Base-by-base conservation (phyloP, 202 grass and related monocot genomes). In the Setaria viridis region DNA sequence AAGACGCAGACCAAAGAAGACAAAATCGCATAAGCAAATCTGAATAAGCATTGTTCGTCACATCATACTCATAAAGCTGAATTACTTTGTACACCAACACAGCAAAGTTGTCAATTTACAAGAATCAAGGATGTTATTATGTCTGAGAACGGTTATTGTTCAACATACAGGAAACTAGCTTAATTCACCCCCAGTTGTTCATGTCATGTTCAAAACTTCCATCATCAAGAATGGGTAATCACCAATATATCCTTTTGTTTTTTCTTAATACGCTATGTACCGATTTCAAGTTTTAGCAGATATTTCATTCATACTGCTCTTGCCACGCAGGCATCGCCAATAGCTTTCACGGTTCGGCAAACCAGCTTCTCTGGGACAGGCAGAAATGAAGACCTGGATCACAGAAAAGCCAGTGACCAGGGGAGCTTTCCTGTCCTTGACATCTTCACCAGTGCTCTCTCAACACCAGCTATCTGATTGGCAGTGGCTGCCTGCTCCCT, bases 331-430 rank as follows among this genome's bases (percentile, higher is more conserved):
- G 55, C 45, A 80, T 85, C 76, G 55, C 41, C 67, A 88, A n/a
- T 47, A 83, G 30, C 69, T 91, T 81, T 80, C 62, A 56, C 17
- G 17, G 13, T 74, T 65, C 21, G 33, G n/a, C 49, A 81, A 82
- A 62, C 80, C 66, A 51, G 70, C 21, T 83, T 93, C 65, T 62
- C 45, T 83, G 39, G 51, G 76, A 79, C 79, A 73, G 59, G n/a
- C 29, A 87, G 17, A 64, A 76, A 78, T 33, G 76, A 91, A 77
- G 64, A 88, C 29, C 75, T 82, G 43, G 74, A 77, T 91, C 91
- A 94, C 64, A 94, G 80, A 82, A 83, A 97, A 87, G 85, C 87
- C 64, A 94, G 67, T 63, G 81, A 89, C 94, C 94, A 97, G 55
- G 92, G 91, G 60, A 94, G 82, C 46, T 85, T 97, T 76, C 83